phyloP scores from a whole-genome alignment of 768 basidiomycete species.

The Suillus variegatus region DNA sequence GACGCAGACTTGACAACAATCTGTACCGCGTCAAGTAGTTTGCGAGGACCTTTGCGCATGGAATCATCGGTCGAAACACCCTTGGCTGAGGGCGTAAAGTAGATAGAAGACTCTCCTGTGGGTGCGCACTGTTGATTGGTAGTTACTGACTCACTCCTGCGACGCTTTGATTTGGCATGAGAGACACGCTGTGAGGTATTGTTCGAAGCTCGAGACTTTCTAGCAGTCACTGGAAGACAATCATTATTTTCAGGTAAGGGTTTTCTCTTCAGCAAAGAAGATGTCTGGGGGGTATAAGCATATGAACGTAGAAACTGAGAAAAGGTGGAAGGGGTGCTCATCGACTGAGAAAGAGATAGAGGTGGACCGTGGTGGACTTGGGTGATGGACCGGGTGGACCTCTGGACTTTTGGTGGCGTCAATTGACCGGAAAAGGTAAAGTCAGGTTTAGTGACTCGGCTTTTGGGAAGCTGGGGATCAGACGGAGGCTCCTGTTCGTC shows the following conservation, averaged over 20 bases:
- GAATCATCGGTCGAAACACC: background rate
- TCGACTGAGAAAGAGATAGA: background rate
- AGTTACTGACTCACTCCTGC: background rate
- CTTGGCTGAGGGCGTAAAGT: background rate
- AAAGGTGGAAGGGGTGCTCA: background rate
- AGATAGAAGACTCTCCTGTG: background rate
- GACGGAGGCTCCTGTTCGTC: conserved; percentile 1
- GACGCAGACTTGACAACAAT: conserved; percentile 11
- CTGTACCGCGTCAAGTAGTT: conserved; percentile 21
- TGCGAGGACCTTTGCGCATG: conserved; percentile 8
- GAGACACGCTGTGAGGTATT: conserved; percentile 5
- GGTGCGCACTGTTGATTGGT: background rate
- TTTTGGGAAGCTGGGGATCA: background rate
- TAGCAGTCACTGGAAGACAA: background rate
- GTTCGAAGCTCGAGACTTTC: conserved; percentile 2
- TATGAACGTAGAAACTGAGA: conserved; percentile 16
- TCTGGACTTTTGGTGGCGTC: background rate
- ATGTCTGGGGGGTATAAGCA: conserved; percentile 18
- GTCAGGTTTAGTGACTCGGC: conserved; percentile 3
- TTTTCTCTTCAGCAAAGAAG: background rate
- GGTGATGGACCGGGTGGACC: conserved; percentile 1
- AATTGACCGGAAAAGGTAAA: background rate
- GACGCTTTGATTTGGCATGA: background rate
- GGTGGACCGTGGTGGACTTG: background rate
- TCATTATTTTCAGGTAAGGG: background rate